Base-by-base conservation (phyloP, 2,329 filamentous ascomycete genomes). In the Xylariaceae sp. region DNA sequence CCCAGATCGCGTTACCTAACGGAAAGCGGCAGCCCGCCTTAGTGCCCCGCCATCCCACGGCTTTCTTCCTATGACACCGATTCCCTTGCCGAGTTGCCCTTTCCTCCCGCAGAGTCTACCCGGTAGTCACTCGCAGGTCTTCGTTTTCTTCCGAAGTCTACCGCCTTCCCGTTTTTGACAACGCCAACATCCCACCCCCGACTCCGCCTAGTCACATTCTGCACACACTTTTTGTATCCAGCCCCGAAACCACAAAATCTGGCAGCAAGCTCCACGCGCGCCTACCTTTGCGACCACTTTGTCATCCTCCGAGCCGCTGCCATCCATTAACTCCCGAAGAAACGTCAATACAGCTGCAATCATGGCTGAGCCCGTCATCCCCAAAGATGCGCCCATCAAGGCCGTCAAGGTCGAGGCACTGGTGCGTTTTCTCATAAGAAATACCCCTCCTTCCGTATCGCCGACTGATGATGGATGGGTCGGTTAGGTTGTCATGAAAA, bases 401-500 rank as follows among this genome's bases (percentile, higher is more conserved):
- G 81, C 89, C 72, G 89, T 96, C 65, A 90, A 95, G 78, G 86
- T 97, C 68, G 91, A 96, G 78, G 90, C 92, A 66, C 78, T 97
- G 78, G 92, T 95, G 81, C 70, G 85, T 72, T 58, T 51, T 56
- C 53, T 52, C 54, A 64, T 63, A 66, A 67, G 68, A 56, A 52
- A 54, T 61, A 52, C 58, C 58, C 59, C 53, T 60, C 59, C 54
- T 58, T 62, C 52, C 39, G 15, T 38, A 43, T 31, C 38, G 31
- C 30, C 31, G 36, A 30, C 48, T 54, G 18, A 53, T 22, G 14
- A 63, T 67, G 44, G 32, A 35, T 47, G n/a, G 19, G 9, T 22
- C 41, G 43, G 33, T 46, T 61, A 94, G 89, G 89, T 95, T 66
- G 89, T 95, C 62, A 92, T 96, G 87, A 96, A 96, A 79, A 91